Evolutionary conservation across 1,284 basidiomycete species (phyloP).

Genomic region (Psilocybe mexicana): DNA sequence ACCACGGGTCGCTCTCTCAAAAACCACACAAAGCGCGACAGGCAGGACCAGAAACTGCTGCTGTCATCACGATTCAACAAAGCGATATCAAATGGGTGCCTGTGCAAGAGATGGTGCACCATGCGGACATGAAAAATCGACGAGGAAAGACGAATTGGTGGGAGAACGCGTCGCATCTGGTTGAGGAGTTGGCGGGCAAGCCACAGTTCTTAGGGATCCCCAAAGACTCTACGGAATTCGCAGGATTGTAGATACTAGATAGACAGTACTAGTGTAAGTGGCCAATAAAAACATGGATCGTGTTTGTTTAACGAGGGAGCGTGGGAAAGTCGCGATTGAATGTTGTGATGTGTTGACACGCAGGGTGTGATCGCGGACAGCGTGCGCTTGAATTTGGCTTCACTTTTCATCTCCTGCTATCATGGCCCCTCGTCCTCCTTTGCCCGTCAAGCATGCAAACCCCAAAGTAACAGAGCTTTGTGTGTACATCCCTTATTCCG

Average conservation of each 20-base stretch:
- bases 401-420: conserved; percentile 23
- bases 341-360: conserved; percentile 26
- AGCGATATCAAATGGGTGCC: conserved; percentile 81
- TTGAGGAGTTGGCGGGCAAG: conserved; percentile 70
- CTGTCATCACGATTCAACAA: conserved; percentile 90
- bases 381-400: conserved; percentile 16
- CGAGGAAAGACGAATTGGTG: conserved; percentile 87
- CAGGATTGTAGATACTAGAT: background rate
- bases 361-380: conserved; percentile 28
- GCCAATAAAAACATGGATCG: background rate
- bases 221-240: conserved; percentile 2
- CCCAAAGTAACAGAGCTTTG: conserved; percentile 36
- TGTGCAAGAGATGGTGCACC: conserved; percentile 79
- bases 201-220: conserved; percentile 45
- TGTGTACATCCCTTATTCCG: conserved; percentile 24
- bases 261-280: background rate
- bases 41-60: conserved; percentile 69
- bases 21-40: conserved; percentile 45
- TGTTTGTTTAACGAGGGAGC: conserved; percentile 27
- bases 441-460: conserved; percentile 43
- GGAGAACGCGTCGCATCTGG: conserved; percentile 67
- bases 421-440: conserved; percentile 39
- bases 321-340: conserved; percentile 30
- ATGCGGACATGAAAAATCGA: conserved; percentile 91
- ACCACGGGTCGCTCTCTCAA: conserved; percentile 59